Conservation (phyloP, 495 filamentous ascomycete species). For the Neurospora sp. region DNA sequence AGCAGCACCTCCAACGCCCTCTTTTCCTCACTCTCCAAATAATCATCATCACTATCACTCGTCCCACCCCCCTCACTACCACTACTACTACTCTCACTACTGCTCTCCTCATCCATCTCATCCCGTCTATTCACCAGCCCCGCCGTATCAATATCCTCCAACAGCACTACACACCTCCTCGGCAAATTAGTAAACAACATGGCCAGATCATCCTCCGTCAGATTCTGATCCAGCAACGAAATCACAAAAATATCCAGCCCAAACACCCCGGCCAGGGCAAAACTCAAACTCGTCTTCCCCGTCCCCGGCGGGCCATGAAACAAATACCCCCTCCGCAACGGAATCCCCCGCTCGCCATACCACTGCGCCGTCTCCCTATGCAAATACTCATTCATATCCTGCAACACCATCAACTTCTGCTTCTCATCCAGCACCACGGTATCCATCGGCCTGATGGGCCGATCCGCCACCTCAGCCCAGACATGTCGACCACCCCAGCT, state of each 20-base stretch:
- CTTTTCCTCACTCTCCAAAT: neutral
- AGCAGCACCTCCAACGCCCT: neutral
- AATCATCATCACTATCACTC: neutral
- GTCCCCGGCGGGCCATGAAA: constrained; percentile 68
- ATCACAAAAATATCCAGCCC: constrained; percentile 61
- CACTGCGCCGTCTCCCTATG: constrained; percentile 60
- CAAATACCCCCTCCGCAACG: constrained; percentile 81
- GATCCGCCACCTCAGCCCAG: constrained; percentile 57
- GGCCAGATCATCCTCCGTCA: constrained; percentile 62
- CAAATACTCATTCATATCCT: constrained; percentile 83
- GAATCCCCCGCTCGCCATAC: constrained; percentile 82
- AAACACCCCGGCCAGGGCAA: constrained; percentile 60
- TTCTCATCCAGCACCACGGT: constrained; percentile 73
- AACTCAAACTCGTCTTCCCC: constrained; percentile 50
- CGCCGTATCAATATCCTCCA: constrained; percentile 66
- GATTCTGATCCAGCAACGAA: constrained; percentile 46
- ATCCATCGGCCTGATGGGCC: constrained; percentile 66
- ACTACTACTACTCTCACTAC: neutral
- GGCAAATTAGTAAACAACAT: constrained; percentile 57
- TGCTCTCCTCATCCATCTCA: neutral
- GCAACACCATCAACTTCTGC: constrained; percentile 61
- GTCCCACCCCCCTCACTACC: neutral
- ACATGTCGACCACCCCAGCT: constrained; percentile 28
- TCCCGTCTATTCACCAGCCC: constrained; percentile 40
- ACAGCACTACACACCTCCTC: constrained; percentile 52